These are phyloP conservation scores for Verticillium nubilum DNA, from an alignment of 2,329 filamentous ascomycete species.

Conservation along the genomic window DNA sequence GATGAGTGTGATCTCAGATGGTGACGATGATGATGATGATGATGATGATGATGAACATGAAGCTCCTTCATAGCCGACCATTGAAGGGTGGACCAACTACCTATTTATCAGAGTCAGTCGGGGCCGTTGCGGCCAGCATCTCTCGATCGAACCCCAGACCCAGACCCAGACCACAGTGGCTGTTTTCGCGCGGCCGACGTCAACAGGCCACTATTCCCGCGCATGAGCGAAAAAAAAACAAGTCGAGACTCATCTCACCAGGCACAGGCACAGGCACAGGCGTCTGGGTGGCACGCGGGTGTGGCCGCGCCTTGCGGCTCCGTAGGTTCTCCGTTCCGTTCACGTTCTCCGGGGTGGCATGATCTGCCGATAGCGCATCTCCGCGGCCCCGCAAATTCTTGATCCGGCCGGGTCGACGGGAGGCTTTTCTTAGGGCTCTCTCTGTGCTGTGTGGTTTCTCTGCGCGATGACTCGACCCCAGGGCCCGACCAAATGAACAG, in stretches of 20 bases:
- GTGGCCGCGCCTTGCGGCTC: background rate
- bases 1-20: background rate
- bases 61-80: background rate
- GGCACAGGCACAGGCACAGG: no score
- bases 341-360: background rate
- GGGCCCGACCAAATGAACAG: no score
- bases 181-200: background rate
- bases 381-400: background rate
- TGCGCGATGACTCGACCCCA: no score
- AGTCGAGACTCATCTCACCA: background rate
- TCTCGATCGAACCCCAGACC: background rate
- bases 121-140: background rate
- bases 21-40: background rate
- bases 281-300: background rate
- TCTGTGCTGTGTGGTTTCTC: no score
- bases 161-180: no score
- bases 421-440: background rate
- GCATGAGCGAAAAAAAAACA: background rate
- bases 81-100: background rate
- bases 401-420: background rate
- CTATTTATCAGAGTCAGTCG: background rate
- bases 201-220: background rate
- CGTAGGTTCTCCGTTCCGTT: background rate
- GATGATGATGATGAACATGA: background rate
- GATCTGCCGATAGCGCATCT: conserved; percentile 1